Percentiles rank a stretch among this genome's conserved stretches.
Evolutionary conservation across 768 basidiomycete genomes (phyloP).

Genomic region (Tulasnella sp.): DNA sequence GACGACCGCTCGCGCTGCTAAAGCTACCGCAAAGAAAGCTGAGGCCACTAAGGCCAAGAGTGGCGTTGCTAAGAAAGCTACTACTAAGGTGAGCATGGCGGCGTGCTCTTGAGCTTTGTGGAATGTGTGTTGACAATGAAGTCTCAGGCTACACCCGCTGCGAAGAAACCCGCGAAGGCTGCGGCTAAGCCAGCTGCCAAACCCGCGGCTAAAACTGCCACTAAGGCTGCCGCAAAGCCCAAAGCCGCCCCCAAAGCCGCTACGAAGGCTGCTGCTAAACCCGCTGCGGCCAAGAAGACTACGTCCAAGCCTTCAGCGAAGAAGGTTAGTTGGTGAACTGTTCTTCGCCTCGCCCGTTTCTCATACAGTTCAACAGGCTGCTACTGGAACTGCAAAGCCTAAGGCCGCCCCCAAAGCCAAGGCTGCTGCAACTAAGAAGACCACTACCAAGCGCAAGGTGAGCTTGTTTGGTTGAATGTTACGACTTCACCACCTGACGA

Average conservation of each 20-base stretch:
- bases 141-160: background rate
- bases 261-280: constrained; percentile 17
- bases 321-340: background rate
- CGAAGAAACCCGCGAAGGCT: constrained; percentile 15
- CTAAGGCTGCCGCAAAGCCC: background rate
- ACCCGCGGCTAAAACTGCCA: background rate
- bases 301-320: constrained; percentile 18
- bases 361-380: background rate
- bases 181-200: constrained; percentile 13
- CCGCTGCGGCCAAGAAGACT: constrained; percentile 18
- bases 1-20: constrained; percentile 18
- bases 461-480: background rate
- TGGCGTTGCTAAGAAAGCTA: constrained; percentile 24
- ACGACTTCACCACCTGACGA: background rate
- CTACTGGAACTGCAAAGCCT: constrained; percentile 21
- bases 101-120: background rate
- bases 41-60: constrained; percentile 8
- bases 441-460: constrained; percentile 5
- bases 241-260: constrained; percentile 12
- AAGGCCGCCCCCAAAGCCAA: constrained; percentile 21
- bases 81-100: background rate
- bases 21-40: constrained; percentile 15
- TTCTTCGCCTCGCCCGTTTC: background rate
- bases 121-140: background rate
- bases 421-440: constrained; percentile 24